These are phyloP conservation scores for Fusarium dimerum DNA, from an alignment of 2,329 filamentous ascomycete species.

Conservation along the genomic window DNA sequence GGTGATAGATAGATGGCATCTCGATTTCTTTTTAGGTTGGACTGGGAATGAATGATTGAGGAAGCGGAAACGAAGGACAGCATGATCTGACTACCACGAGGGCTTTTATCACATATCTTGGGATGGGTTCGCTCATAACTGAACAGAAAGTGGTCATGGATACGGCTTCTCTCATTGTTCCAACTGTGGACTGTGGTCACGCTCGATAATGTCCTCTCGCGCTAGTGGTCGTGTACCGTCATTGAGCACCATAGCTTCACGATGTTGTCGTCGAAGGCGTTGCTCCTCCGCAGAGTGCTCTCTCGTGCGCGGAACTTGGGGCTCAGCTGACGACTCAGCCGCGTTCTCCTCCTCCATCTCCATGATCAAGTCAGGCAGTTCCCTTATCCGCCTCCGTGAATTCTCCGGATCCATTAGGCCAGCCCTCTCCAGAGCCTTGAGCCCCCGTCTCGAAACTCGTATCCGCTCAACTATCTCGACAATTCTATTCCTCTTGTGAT, in stretches of 20 bases:
- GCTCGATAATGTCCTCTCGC: conserved; percentile 77
- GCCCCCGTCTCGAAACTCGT: conserved; percentile 52
- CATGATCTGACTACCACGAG: too few relatives aligned
- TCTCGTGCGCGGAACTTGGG: conserved; percentile 35
- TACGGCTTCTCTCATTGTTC: background rate
- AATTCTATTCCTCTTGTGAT: conserved; percentile 51
- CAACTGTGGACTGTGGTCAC: conserved; percentile 47
- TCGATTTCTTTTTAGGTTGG: too few relatives aligned
- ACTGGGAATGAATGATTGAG: too few relatives aligned
- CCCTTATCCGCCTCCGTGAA: conserved; percentile 29
- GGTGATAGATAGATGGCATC: too few relatives aligned
- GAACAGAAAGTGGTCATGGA: background rate
- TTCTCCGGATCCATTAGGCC: conserved; percentile 45
- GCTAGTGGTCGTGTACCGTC: conserved; percentile 77
- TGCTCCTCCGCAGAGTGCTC: conserved; percentile 68
- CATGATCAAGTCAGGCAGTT: conserved; percentile 36
- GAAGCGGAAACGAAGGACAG: too few relatives aligned
- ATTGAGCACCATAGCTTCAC: conserved; percentile 89
- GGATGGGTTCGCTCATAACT: background rate
- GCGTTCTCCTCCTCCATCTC: conserved; percentile 33
- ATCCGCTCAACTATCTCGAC: conserved; percentile 53
- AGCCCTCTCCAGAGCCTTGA: conserved; percentile 51
- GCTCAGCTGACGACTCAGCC: conserved; percentile 26
- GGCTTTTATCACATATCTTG: too few relatives aligned
- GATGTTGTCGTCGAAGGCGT: conserved; percentile 70